These are phyloP conservation scores for Aspergillus fumigatus DNA, from an alignment of 2,329 filamentous ascomycete species.

Conservation along the genomic window DNA sequence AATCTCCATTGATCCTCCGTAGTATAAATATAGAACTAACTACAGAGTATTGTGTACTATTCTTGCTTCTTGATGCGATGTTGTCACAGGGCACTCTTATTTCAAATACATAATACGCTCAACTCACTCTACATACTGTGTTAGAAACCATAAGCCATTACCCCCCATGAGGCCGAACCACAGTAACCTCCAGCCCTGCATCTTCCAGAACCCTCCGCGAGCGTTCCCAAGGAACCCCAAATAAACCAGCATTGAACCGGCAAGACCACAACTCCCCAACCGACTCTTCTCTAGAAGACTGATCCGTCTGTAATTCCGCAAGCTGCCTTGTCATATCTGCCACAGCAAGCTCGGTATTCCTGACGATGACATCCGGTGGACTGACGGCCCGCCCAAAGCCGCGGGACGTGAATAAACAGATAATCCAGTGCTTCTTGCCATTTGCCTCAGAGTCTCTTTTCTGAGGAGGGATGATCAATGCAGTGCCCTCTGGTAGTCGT, in stretches of 20 bases:
- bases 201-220: constrained; percentile 44
- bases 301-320: constrained; percentile 19
- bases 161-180: constrained; percentile 26
- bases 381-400: constrained; percentile 43
- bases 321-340: constrained; percentile 45
- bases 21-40: not conserved
- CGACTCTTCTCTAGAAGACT: not conserved
- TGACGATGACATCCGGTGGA: constrained; percentile 42
- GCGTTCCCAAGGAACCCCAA: constrained; percentile 51
- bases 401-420: constrained; percentile 55
- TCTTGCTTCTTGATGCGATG: not conserved
- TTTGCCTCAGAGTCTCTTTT: constrained; percentile 25
- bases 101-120: not conserved
- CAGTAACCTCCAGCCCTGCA: constrained; percentile 31
- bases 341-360: constrained; percentile 47
- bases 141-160: not conserved
- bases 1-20: not conserved
- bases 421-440: constrained; percentile 48
- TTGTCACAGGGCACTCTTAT: not conserved
- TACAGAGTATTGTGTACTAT: not conserved
- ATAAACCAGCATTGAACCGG: constrained; percentile 56
- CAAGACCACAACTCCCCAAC: constrained; percentile 44
- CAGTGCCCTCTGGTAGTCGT: constrained; percentile 41
- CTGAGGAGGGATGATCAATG: constrained; percentile 51
- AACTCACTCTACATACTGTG: not conserved